These are phyloP conservation scores for Psilocybe mexicana DNA, from an alignment of 1,284 basidiomycete species.

Conservation along the genomic window DNA sequence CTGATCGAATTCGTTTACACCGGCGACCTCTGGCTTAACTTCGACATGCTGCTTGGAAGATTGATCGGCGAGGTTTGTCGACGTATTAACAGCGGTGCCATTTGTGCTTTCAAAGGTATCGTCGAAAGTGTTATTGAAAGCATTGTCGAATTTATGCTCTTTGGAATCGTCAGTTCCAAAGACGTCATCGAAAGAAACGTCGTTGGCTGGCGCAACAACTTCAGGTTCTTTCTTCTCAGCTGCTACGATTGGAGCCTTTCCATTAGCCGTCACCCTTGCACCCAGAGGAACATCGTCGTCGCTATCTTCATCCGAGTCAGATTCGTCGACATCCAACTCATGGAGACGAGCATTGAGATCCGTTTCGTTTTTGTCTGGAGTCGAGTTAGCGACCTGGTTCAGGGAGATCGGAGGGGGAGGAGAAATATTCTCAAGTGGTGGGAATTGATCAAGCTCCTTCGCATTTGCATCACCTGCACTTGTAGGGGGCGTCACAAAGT, in stretches of 20 bases:
- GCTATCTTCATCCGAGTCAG: slow-evolving; percentile 61
- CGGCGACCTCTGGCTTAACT: slow-evolving; percentile 34
- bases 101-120: slow-evolving; percentile 5
- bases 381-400: slow-evolving; percentile 9
- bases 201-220: slow-evolving; percentile 23
- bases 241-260: slow-evolving; percentile 11
- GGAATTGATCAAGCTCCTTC: slow-evolving; percentile 40
- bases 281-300: slow-evolving; percentile 42
- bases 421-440: slow-evolving; percentile 43
- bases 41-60: slow-evolving; percentile 21
- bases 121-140: not conserved
- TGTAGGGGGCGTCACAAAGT: slow-evolving; percentile 62
- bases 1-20: slow-evolving; percentile 71
- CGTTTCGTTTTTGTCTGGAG: slow-evolving; percentile 35
- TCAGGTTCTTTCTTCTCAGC: slow-evolving; percentile 7
- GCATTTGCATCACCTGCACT: slow-evolving; percentile 33
- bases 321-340: slow-evolving; percentile 66
- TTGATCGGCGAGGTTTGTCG: slow-evolving; percentile 24
- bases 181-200: slow-evolving; percentile 59
- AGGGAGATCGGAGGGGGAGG: slow-evolving; percentile 24
- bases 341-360: slow-evolving; percentile 56
- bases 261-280: slow-evolving; percentile 6
- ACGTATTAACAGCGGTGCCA: slow-evolving; percentile 18
- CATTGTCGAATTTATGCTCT: slow-evolving; percentile 6
- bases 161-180: slow-evolving; percentile 49